Percentiles rank a stretch among this genome's conserved stretches.
Conservation (phyloP, 1,284 basidiomycete species). For the Baeospora myosura region DNA sequence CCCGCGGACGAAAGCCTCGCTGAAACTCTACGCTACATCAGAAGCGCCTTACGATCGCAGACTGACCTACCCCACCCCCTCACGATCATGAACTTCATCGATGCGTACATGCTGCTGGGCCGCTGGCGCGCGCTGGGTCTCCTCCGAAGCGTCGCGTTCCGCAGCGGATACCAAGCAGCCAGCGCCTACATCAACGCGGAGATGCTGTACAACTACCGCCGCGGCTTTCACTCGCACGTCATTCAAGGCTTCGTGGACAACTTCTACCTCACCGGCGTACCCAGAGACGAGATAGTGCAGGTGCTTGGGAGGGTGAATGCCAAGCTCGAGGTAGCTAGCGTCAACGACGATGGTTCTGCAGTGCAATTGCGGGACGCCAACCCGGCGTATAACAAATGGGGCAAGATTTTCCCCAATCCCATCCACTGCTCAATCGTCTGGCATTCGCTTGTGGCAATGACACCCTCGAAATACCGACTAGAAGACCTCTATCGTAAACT, state of each 20-base stretch:
- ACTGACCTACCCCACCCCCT: slow-evolving; percentile 18
- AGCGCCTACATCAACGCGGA: slow-evolving; percentile 30
- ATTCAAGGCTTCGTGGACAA: slow-evolving; percentile 31
- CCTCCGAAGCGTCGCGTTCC: slow-evolving; percentile 25
- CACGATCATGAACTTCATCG: slow-evolving; percentile 27
- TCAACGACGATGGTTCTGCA: neutral
- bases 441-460: slow-evolving; percentile 22
- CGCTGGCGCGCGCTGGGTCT: slow-evolving; percentile 24
- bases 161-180: slow-evolving; percentile 13
- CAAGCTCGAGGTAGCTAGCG: slow-evolving; percentile 1
- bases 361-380: neutral
- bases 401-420: slow-evolving; percentile 24
- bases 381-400: slow-evolving; percentile 7
- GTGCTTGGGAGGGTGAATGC: slow-evolving; percentile 14
- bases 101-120: slow-evolving; percentile 24
- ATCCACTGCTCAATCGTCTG: slow-evolving; percentile 27
- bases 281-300: slow-evolving; percentile 21
- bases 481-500: slow-evolving; percentile 15
- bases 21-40: slow-evolving; percentile 19
- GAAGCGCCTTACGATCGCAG: slow-evolving; percentile 10
- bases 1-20: slow-evolving; percentile 12
- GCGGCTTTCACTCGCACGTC: slow-evolving; percentile 21
- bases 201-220: slow-evolving; percentile 31
- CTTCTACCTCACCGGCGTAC: slow-evolving; percentile 32
- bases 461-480: slow-evolving; percentile 1